phyloP scores from a whole-genome alignment of 768 basidiomycete species.

The Psilocybe cubensis region DNA sequence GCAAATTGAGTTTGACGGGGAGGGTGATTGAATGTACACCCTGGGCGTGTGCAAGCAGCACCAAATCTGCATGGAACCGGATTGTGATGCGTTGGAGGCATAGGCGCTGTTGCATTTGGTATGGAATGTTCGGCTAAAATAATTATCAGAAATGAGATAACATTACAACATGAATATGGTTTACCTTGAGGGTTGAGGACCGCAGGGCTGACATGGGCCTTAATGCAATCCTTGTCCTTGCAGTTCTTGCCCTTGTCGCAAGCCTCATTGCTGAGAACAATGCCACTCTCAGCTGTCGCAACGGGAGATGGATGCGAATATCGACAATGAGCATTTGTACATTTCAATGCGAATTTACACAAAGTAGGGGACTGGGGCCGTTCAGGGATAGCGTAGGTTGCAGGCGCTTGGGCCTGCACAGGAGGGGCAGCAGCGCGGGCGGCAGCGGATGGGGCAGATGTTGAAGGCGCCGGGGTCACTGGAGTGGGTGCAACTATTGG shows the following conservation, averaged over 20 bases:
- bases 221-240: constrained; percentile 92
- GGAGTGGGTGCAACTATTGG: constrained; percentile 24
- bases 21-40: constrained; percentile 74
- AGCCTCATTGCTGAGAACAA: constrained; percentile 92
- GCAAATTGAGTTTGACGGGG: constrained; percentile 45
- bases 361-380: constrained; percentile 87
- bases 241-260: constrained; percentile 91
- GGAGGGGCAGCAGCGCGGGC: constrained; percentile 30
- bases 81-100: constrained; percentile 30
- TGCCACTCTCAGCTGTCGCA: constrained; percentile 91
- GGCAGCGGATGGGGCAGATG: constrained; percentile 30
- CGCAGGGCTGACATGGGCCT: constrained; percentile 90
- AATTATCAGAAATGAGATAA: constrained; percentile 11
- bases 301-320: constrained; percentile 98
- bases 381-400: constrained; percentile 65
- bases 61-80: constrained; percentile 69
- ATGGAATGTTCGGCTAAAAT: constrained; percentile 41
- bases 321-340: constrained; percentile 86
- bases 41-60: constrained; percentile 66
- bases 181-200: constrained; percentile 68
- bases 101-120: constrained; percentile 34
- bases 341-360: constrained; percentile 93
- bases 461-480: constrained; percentile 22
- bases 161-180: constrained; percentile 18
- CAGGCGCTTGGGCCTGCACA: constrained; percentile 27